Base-by-base conservation (phyloP, 805 yeast genomes). In the Kodamaea sagamina region DNA sequence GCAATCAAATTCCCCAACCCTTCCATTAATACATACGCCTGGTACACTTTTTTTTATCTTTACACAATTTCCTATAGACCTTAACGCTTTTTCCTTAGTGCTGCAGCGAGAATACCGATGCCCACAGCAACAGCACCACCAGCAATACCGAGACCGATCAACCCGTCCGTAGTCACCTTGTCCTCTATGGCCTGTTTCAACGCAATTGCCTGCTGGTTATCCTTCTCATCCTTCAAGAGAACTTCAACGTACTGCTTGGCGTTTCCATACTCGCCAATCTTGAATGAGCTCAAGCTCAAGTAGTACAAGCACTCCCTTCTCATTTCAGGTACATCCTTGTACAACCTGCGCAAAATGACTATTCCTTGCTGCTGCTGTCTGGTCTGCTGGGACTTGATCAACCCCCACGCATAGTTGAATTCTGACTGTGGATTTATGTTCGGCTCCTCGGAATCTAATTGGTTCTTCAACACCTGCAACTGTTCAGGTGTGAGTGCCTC, bases 351-450 rank as follows among this genome's bases (percentile, higher is more conserved):
- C 46, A 93, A 70, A 21, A 92, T 72, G 42, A 79, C 82, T 12
- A 93, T 80, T 0, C 98, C 99, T 39, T 84, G 73, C 53, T 84
- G 75, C 57, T 87, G 95, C 48, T 86, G 84, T 29, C 71, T 74
- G 16, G 72, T 70, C 39, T 74, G 72, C 39, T 63, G 59, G 1
- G 95, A 82, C 61, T 89, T 90, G 49, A 95, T 79, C 39, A 93
- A 71, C 3, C 95, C 99, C 99, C 99, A 93, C 0, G 97, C 95
- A 55, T 86, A 87, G 64, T 95, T 93, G 75, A 93, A 93, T 45
- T 82, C 78, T 2, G 97, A 84, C 62, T 89, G 97, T 0, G 86
- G 75, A 0, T 90, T 75, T 0, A 88, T 89, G 29, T 76, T 71
- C 4, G 93, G 95, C 24, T 86, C 82, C 60, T 93, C 98, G 1